phyloP scores from a whole-genome alignment of 176 grass and related monocot genomes.

The Saccharum officinarum region DNA sequence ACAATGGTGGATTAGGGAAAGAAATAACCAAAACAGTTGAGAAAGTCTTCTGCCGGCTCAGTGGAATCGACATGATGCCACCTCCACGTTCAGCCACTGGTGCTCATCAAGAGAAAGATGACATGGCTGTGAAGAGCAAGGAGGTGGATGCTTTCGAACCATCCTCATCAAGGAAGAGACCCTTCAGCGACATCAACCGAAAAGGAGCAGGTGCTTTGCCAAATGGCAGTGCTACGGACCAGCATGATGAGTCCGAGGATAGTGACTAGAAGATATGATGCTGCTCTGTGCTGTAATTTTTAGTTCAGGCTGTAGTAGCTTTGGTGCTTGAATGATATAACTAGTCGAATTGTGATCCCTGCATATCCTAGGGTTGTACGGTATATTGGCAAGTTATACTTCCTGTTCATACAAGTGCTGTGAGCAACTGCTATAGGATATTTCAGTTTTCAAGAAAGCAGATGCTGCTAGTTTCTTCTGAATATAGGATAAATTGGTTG shows the following conservation, averaged over 20 bases:
- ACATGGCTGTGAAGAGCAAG: constrained; percentile 42
- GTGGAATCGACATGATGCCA: constrained; percentile 36
- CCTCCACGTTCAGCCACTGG: constrained; percentile 34
- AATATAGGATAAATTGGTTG: constrained; percentile 13
- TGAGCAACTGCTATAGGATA: not conserved
- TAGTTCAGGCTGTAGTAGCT: constrained; percentile 18
- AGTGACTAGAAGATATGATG: constrained; percentile 38
- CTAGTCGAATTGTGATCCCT: not conserved
- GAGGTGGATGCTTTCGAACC: constrained; percentile 36
- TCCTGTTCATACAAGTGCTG: constrained; percentile 25
- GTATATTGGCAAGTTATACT: not conserved
- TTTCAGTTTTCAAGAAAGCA: not conserved
- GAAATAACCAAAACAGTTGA: constrained; percentile 86
- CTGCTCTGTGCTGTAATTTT: not conserved
- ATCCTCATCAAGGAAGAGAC: constrained; percentile 59
- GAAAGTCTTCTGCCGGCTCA: constrained; percentile 77
- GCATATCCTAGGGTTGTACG: not conserved
- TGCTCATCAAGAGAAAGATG: constrained; percentile 36
- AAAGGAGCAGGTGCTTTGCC: constrained; percentile 32
- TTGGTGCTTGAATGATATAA: constrained; percentile 10
- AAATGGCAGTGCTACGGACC: constrained; percentile 35
- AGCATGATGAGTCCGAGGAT: constrained; percentile 42
- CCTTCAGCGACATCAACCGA: constrained; percentile 32
- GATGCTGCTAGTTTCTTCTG: not conserved
- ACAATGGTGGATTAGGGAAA: constrained; percentile 67